phyloP scores from a whole-genome alignment of 176 grass and related monocot species.

The Avena insularis region DNA sequence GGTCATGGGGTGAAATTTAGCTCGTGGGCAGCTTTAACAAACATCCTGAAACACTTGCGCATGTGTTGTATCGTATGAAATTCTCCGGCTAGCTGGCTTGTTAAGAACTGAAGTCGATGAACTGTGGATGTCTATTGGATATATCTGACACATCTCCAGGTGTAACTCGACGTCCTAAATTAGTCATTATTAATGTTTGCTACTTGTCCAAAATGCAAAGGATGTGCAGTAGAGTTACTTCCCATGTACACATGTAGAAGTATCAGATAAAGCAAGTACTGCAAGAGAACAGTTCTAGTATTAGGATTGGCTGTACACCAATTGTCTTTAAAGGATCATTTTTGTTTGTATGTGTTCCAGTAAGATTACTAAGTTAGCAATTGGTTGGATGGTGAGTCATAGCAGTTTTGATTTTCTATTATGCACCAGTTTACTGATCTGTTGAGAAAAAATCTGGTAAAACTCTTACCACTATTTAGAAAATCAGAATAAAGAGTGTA shows the following conservation, averaged over 20 bases:
- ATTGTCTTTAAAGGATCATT: background rate
- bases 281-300: background rate
- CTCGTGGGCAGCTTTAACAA: background rate
- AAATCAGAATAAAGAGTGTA: background rate
- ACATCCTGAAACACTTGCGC: background rate
- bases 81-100: background rate
- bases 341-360: background rate
- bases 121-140: background rate
- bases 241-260: background rate
- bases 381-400: background rate
- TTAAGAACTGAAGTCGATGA: background rate
- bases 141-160: background rate
- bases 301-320: background rate
- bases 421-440: background rate
- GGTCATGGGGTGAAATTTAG: background rate
- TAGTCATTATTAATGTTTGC: background rate
- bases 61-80: background rate
- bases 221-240: background rate
- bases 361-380: background rate
- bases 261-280: background rate
- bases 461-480: background rate
- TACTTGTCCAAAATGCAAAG: background rate
- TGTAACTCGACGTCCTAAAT: background rate
- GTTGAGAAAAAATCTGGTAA: background rate
- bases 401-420: background rate